These are phyloP conservation scores for Coriolopsis trogii DNA, from an alignment of 1,284 basidiomycete species.

Conservation along the genomic window DNA sequence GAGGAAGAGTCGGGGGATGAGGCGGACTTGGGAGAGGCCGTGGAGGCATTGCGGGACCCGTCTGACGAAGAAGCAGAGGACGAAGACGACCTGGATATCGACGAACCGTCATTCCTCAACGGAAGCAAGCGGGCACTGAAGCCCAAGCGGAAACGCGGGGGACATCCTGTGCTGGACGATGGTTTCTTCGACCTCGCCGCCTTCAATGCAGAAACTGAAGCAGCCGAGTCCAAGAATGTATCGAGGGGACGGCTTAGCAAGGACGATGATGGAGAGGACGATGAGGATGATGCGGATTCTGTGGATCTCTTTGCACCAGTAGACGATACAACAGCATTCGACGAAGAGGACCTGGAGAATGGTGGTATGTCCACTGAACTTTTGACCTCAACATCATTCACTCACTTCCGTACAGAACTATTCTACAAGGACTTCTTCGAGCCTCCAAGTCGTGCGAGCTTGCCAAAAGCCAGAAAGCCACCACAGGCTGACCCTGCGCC, in stretches of 20 bases:
- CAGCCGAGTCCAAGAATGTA: conserved; percentile 69
- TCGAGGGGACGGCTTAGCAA: conserved; percentile 66
- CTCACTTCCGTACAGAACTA: conserved; percentile 43
- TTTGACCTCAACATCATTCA: conserved; percentile 1
- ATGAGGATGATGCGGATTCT: conserved; percentile 49
- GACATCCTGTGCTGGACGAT: conserved; percentile 81
- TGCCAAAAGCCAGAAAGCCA: conserved; percentile 25
- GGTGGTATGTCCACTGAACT: conserved; percentile 41
- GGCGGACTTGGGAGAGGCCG: conserved; percentile 39
- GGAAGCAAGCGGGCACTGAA: conserved; percentile 28
- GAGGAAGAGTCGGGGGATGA: conserved; percentile 39
- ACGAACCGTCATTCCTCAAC: conserved; percentile 37
- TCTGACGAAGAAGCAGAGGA: conserved; percentile 51
- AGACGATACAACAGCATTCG: conserved; percentile 43
- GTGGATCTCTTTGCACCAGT: conserved; percentile 76
- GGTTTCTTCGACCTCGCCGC: conserved; percentile 89
- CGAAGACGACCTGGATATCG: conserved; percentile 38
- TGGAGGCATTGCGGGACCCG: conserved; percentile 50
- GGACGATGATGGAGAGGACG: conserved; percentile 56
- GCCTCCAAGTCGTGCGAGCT: conserved; percentile 42
- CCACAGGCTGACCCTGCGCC: conserved; percentile 10
- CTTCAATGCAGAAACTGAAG: conserved; percentile 89
- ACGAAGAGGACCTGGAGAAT: conserved; percentile 43
- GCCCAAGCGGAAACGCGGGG: conserved; percentile 29
- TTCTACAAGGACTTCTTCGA: conserved; percentile 80